Base-by-base conservation (phyloP, 2,329 filamentous ascomycete species). In the Fusarium tanahbumbuense region DNA sequence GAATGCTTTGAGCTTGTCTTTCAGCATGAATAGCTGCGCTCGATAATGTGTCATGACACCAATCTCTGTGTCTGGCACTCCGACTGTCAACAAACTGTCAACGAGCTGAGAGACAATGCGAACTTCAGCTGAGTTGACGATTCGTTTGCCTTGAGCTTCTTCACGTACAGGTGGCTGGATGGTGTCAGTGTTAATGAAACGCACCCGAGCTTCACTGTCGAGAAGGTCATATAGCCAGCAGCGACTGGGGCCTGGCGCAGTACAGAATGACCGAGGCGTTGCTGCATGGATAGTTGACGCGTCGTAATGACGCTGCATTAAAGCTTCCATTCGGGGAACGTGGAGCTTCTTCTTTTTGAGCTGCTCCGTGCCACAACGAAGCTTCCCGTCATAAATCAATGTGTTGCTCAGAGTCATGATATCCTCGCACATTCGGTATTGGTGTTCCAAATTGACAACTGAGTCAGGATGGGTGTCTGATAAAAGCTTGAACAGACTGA, bases 361-460 rank as follows among this genome's bases (percentile, higher is more conserved):
- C 55, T 87, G 85, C 48, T 91, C 86, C 7, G 91, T 97, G 25
- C 96, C 96, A 76, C 96, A 99, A 75, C 96, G 95, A 40, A 99
- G 86, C 37, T 90, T 88, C 7, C 94, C 95, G n/a, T 91, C 86
- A 81, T 99, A 99, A 75, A 99, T 98, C 59, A 99, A 87, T 2
- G 88, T 92, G 79, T 98, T 99, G 68, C 93, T 97, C 16, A 99
- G 86, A 4, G 91, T 87, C 95, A 98, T 98, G 65, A 99, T 92
- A 67, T 99, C 96, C 72, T 96, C 92, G 75, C 93, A 97, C 96
- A 99, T 99, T 66, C 96, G 93, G 78, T 99, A 99, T 78, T 99
- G 96, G 76, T 98, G 94, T 75, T 96, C 94, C 3, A 99, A 87
- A 68, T 92, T 97, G 67, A 97, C 93, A 4, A 99, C 94, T 1